Conservation (phyloP, 164 flowering plant genomes). For the Umbilicus rupestris region DNA sequence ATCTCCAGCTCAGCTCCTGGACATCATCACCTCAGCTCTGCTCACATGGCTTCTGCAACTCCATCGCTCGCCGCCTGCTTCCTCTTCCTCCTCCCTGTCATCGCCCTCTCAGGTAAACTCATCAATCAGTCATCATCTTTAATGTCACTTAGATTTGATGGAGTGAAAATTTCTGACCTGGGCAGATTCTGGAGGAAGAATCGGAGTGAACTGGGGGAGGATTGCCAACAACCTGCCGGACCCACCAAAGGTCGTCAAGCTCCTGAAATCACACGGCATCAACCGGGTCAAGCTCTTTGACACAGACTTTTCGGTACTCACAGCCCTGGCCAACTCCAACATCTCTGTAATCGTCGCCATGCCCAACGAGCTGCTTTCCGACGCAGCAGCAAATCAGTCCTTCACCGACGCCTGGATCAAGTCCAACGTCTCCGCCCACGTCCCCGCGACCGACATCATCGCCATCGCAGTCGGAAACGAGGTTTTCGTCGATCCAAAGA, state of each 20-base stretch:
- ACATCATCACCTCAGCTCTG: no score
- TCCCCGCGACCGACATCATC: slow-evolving; percentile 44
- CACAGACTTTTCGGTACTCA: not conserved
- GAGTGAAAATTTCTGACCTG: not conserved
- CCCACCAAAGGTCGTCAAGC: not conserved
- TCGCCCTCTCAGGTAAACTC: no score
- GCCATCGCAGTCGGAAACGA: slow-evolving; percentile 47
- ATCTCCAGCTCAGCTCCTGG: no score
- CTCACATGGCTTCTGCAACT: no score
- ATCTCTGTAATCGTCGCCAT: not conserved
- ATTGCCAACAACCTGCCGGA: not conserved
- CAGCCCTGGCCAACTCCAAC: not conserved
- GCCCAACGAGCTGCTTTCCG: not conserved
- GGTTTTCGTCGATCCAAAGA: slow-evolving; percentile 21
- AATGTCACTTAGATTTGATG: no score
- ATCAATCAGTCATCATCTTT: no score
- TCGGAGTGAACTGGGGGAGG: not conserved
- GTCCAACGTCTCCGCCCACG: slow-evolving; percentile 37
- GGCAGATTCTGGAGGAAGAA: not conserved
- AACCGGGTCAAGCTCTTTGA: not conserved
- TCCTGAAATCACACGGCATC: not conserved
- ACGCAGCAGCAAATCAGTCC: not conserved
- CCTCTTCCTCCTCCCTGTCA: no score
- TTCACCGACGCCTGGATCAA: slow-evolving; percentile 57
- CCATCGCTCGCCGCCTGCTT: no score